Percentiles rank a stretch among this genome's conserved stretches.
These are phyloP conservation scores for Saprolegnia parasitica DNA, from an alignment of 352 stramenopile genomes.

Conservation along the genomic window DNA sequence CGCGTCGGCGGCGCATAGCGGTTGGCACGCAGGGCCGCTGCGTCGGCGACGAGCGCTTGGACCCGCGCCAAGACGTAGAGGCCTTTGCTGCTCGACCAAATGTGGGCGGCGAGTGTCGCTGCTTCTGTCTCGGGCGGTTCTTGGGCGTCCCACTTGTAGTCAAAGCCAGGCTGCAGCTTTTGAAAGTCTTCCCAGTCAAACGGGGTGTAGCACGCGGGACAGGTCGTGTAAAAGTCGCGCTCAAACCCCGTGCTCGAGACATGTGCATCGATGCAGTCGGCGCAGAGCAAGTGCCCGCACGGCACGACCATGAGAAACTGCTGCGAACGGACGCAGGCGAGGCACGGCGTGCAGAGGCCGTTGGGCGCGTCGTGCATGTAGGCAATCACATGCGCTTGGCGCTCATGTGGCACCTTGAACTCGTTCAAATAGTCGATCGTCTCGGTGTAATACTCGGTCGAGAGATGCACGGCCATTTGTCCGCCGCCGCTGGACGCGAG, in stretches of 20 bases:
- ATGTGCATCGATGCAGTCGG: constrained; percentile 86
- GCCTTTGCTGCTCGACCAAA: constrained; percentile 49
- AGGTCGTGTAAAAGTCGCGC: constrained; percentile 31
- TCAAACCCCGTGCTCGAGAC: constrained; percentile 43
- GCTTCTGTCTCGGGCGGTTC: constrained; percentile 29
- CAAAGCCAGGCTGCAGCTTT: constrained; percentile 76
- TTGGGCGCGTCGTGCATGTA: constrained; percentile 56
- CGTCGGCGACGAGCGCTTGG: constrained; percentile 39
- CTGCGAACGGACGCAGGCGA: constrained; percentile 74
- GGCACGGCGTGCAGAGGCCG: constrained; percentile 51
- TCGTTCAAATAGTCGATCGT: constrained; percentile 54
- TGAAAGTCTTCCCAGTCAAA: constrained; percentile 90
- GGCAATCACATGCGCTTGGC: constrained; percentile 37
- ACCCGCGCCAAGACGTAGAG: constrained; percentile 65
- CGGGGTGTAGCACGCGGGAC: constrained; percentile 43
- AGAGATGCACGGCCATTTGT: constrained; percentile 43
- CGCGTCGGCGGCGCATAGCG: not conserved
- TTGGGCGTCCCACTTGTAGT: constrained; percentile 43
- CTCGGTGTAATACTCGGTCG: constrained; percentile 42
- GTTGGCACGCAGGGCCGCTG: constrained; percentile 8
- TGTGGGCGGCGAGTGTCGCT: constrained; percentile 31
- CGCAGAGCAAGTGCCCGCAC: constrained; percentile 89
- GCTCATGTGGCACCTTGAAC: constrained; percentile 42
- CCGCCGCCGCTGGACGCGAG: constrained; percentile 51
- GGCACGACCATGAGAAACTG: constrained; percentile 88